Evolutionary conservation across 1,284 basidiomycete genomes (phyloP).

Genomic region (Hemileia vastatrix): DNA sequence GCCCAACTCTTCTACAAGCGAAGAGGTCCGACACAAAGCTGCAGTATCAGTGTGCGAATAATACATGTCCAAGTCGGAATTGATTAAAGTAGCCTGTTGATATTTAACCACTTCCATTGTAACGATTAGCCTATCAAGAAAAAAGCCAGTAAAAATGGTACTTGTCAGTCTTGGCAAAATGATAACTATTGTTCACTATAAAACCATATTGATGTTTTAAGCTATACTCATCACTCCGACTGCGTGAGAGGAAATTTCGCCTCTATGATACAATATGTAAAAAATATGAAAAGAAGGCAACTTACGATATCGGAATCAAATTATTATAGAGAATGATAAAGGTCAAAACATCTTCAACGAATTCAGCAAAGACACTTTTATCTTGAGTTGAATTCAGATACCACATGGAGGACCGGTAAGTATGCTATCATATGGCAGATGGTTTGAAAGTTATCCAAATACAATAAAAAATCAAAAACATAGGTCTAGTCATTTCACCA

Average conservation of each 20-base stretch:
- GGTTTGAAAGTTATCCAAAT: not conserved
- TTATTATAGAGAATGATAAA: slow-evolving; percentile 99
- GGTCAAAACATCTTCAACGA: slow-evolving; percentile 73
- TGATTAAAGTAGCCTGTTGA: slow-evolving; percentile 93
- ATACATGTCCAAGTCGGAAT: slow-evolving; percentile 71
- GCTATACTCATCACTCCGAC: too few relatives aligned
- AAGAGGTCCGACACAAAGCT: slow-evolving; percentile 89
- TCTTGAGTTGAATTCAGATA: slow-evolving; percentile 11
- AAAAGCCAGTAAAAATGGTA: too few relatives aligned
- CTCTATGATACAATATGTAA: not conserved
- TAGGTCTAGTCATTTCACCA: not conserved
- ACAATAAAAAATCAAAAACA: not conserved
- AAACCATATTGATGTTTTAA: too few relatives aligned
- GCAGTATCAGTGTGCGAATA: slow-evolving; percentile 89
- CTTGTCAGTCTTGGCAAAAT: too few relatives aligned
- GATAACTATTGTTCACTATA: too few relatives aligned
- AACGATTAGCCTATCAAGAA: slow-evolving; percentile 64
- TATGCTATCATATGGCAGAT: slow-evolving; percentile 51
- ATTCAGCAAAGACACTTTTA: slow-evolving; percentile 34
- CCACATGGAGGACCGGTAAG: slow-evolving; percentile 12
- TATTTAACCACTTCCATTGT: slow-evolving; percentile 99
- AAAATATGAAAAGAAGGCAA: not conserved
- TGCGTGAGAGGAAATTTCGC: too few relatives aligned
- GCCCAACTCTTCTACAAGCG: slow-evolving; percentile 93
- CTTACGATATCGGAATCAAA: slow-evolving; percentile 83